Evolutionary conservation across 495 filamentous ascomycete genomes (phyloP), one percentile per base, ranked within the genome.

Genomic region (Talaromyces nanjingensis): DNA sequence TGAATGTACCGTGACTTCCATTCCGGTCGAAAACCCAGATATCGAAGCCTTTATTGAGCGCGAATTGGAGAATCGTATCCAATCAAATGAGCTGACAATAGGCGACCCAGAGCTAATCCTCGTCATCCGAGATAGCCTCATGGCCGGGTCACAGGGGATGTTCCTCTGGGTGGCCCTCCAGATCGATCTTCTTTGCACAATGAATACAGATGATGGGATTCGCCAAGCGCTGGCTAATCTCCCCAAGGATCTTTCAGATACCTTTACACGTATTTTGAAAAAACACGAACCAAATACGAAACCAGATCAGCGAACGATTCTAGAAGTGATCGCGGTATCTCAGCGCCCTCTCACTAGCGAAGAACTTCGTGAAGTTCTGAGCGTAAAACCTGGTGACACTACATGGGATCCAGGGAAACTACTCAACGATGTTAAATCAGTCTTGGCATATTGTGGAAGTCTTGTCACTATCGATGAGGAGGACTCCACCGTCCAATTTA

Each of bases 141-240:
- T 59, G 2, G 37, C 64, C 14, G 66, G 68, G 11, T 64, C 57
- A 11, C 63, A 70, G 39, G 68, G 68, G 20, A 80, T 81, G 76
- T 80, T 81, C 60, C 76, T 79, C 34, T 81, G 78, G 79, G 78
- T 77, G 12, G 72, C 69, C 60, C 71, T 80, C 39, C 76, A 82
- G 65, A 76, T 81, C 58, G 67, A 77, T 34, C 64, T 67, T 24
- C 53, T 81, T 14, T 79, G 76, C 59, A 60, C 45, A 6, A 71
- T 70, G 70, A 68, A 72, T 52, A 79, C 75, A 24, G 78, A 82
- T 63, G 57, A 74, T 4, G 73, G 63, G 2, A 80, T 82, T 64
- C 73, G 73, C 2, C 47, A 69, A 39, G 71, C 76, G 9, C 64
- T 82, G 31, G 59, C 55, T 11, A 67, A 78, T 66, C 74, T 81